Conservation (phyloP, 305 asterid genomes). For the Lippia alba region DNA sequence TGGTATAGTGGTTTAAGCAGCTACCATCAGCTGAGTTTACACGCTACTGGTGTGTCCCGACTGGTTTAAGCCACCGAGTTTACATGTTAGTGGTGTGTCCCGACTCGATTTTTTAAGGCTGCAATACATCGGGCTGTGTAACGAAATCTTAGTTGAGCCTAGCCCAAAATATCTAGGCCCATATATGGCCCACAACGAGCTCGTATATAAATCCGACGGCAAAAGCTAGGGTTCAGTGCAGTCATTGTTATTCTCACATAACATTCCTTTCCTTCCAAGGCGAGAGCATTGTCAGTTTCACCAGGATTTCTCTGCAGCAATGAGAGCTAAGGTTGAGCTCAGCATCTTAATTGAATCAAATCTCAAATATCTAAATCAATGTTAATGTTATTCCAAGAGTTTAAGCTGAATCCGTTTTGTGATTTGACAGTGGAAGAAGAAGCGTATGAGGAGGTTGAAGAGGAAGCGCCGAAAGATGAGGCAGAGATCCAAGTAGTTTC, state of each 20-base stretch:
- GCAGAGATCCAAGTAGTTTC: slow-evolving; percentile 67
- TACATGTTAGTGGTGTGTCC: too few species aligned
- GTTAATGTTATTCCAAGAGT: neutral
- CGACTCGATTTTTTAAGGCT: too few species aligned
- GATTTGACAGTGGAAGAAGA: slow-evolving; percentile 69
- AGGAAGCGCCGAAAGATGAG: slow-evolving; percentile 90
- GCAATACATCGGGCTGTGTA: neutral
- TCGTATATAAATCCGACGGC: slow-evolving; percentile 22
- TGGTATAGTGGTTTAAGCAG: too few species aligned
- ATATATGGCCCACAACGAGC: neutral
- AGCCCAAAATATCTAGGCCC: slow-evolving; percentile 32
- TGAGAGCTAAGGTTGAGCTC: slow-evolving; percentile 44
- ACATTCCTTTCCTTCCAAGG: neutral
- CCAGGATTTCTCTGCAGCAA: slow-evolving; percentile 14
- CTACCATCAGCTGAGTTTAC: too few species aligned
- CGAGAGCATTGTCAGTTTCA: slow-evolving; percentile 1
- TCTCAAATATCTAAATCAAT: neutral
- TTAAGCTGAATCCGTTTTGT: neutral
- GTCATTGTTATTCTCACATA: neutral
- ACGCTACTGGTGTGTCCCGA: too few species aligned
- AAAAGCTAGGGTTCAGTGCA: slow-evolving; percentile 29
- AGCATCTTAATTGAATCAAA: neutral
- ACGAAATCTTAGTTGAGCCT: neutral
- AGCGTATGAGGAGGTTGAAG: slow-evolving; percentile 80
- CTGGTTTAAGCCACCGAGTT: too few species aligned